phyloP scores from a whole-genome alignment of 257 asterid genomes.

The Penstemon eatonii region DNA sequence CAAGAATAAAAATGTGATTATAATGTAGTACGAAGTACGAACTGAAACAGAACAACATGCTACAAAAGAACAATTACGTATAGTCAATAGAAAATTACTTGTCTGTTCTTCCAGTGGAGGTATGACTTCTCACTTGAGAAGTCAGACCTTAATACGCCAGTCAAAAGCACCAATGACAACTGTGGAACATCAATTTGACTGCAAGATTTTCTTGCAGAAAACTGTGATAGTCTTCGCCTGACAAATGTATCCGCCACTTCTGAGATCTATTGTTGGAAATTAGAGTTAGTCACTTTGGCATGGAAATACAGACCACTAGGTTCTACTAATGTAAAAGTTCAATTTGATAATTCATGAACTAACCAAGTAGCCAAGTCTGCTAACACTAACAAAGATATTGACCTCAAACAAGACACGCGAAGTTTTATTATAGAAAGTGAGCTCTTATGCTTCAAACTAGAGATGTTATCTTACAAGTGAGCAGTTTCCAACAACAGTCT shows the following conservation, averaged over 20 bases:
- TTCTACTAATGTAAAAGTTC: not conserved
- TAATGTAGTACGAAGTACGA: not conserved
- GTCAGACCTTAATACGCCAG: conserved; percentile 73
- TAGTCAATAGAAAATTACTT: conserved; percentile 43
- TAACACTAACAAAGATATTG: conserved; percentile 11
- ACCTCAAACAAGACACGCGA: conserved; percentile 2
- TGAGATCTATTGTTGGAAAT: conserved; percentile 62
- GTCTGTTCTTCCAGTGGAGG: conserved; percentile 84
- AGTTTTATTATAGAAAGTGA: not conserved
- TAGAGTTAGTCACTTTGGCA: conserved; percentile 30
- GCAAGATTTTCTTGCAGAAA: conserved; percentile 55
- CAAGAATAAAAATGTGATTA: conserved; percentile 3
- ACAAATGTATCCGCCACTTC: conserved; percentile 69
- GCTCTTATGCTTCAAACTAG: no score
- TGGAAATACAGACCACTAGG: conserved; percentile 5
- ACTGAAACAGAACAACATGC: conserved; percentile 26
- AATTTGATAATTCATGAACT: conserved; percentile 16
- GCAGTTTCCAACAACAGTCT: conserved; percentile 12
- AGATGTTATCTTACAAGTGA: not conserved
- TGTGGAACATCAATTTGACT: conserved; percentile 78
- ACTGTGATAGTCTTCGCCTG: conserved; percentile 62
- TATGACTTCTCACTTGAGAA: conserved; percentile 70
- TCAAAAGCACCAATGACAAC: conserved; percentile 69
- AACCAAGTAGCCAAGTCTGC: conserved; percentile 5
- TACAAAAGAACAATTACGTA: conserved; percentile 20